Base-by-base conservation (phyloP, 805 yeast genomes). In the Zygosaccharomyces siamensis region DNA sequence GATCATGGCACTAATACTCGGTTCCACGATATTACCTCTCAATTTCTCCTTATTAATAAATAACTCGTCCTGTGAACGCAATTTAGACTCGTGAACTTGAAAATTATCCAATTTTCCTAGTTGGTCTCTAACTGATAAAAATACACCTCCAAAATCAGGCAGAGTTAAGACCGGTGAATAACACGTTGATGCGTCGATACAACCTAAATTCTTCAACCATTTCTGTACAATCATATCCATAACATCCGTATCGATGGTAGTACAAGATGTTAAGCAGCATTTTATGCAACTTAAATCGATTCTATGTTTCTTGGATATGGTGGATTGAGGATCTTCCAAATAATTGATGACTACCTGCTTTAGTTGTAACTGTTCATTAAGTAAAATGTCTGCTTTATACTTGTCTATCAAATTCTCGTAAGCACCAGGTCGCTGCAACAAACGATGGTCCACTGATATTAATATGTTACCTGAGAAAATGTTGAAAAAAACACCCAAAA, bases 121-220 rank as follows among this genome's bases (percentile, higher is more conserved):
- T 89, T 96, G 92, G 65, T 93, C 99, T 55, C 95, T 76, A 76
- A 89, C 79, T 0, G 97, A 81, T 5, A 93, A 81, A 10, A 90
- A 89, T 80, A 92, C 87, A 2, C 99, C 99, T 30, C 99, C 99
- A 60, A 89, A 95, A 62, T 93, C 99, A 54, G 86, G 80, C 43
- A 93, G 71, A 0, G 97, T 86, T 39, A 93, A 72, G 73, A 93
- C 78, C 0, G 99, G 99, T 0, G 96, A 83, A 26, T 89, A 84
- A 4, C 89, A 86, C 45, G 80, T 79, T 32, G 84, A 76, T 0
- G 95, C 84, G 46, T 78, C 79, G 47, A 73, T 77, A 60, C 95
- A 89, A 0, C 99, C 99, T 46, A 93, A 67, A 2, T 98, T 97
- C 55, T 83, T 78, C 42, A 93, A 73, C 89, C 96, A 93, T 49